Conservation (phyloP, 805 yeast species). For the Candida insectalens region DNA sequence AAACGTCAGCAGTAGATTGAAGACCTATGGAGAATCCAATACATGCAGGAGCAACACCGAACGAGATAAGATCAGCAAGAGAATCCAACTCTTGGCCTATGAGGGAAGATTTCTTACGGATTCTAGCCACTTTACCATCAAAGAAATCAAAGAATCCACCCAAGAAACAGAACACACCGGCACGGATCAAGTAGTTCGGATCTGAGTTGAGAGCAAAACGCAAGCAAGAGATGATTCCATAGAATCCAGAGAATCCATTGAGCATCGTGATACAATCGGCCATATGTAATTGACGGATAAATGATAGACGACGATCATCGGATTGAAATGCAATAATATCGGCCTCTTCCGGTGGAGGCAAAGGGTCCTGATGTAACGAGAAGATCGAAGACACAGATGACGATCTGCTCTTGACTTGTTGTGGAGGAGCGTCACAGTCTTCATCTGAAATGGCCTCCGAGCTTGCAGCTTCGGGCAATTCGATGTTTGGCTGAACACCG, state of each 20-base stretch:
- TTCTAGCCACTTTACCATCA: slow-evolving; percentile 94
- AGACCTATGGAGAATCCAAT: slow-evolving; percentile 89
- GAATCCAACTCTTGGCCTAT: slow-evolving; percentile 98
- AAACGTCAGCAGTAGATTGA: slow-evolving; percentile 72
- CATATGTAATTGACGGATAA: slow-evolving; percentile 81
- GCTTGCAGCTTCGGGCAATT: slow-evolving; percentile 8
- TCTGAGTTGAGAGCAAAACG: slow-evolving; percentile 67
- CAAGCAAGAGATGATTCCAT: slow-evolving; percentile 77
- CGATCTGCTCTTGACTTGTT: slow-evolving; percentile 18
- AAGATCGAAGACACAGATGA: slow-evolving; percentile 32
- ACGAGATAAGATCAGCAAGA: slow-evolving; percentile 87
- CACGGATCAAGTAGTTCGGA: slow-evolving; percentile 69
- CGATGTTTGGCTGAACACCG: slow-evolving; percentile 1
- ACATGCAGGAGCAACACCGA: slow-evolving; percentile 92
- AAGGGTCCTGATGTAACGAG: slow-evolving; percentile 44
- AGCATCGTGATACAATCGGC: slow-evolving; percentile 94
- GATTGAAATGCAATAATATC: slow-evolving; percentile 74
- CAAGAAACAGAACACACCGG: slow-evolving; percentile 76
- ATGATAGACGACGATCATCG: slow-evolving; percentile 78
- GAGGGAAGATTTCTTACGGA: slow-evolving; percentile 81
- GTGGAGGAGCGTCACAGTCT: slow-evolving; percentile 9
- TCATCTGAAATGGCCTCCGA: slow-evolving; percentile 17
- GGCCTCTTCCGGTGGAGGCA: slow-evolving; percentile 68
- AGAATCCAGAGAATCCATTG: slow-evolving; percentile 91
- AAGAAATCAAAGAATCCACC: slow-evolving; percentile 94